Evolutionary conservation across 805 yeast genomes (phyloP).

Genomic region (Saccharomycopsis fibuligera): DNA sequence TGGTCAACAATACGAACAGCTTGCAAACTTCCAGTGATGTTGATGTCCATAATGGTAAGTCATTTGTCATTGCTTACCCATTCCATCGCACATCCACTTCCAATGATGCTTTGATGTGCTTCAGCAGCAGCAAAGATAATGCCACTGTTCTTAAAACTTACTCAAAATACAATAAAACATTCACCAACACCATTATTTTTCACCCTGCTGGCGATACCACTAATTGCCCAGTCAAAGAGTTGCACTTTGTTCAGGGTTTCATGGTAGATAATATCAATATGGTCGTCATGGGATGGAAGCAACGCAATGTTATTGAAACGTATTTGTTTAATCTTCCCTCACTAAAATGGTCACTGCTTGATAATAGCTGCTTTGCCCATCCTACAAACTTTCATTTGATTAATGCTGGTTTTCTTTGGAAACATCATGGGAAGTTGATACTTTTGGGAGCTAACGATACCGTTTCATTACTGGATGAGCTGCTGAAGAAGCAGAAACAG

Average conservation of each 20-base stretch:
- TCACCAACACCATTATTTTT: not conserved
- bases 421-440: conserved; percentile 66
- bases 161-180: not conserved
- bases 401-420: conserved; percentile 70
- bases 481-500: not conserved
- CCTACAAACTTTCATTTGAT: conserved; percentile 50
- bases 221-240: not conserved
- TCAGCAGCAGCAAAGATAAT: not conserved
- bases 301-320: conserved; percentile 29
- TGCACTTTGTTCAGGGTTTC: conserved; percentile 2
- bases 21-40: conserved; percentile 1
- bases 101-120: conserved; percentile 5
- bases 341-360: conserved; percentile 59
- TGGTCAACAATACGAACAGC: not conserved
- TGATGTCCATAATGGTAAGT: not conserved
- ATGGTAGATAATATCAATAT: conserved; percentile 8
- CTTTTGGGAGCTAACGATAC: conserved; percentile 41
- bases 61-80: conserved; percentile 8
- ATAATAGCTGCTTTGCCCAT: conserved; percentile 45
- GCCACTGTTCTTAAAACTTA: not conserved
- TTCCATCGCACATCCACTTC: not conserved
- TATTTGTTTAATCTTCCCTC: conserved; percentile 49
- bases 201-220: not conserved
- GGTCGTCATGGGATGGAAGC: conserved; percentile 26
- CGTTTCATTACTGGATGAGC: not conserved